Base-by-base conservation (phyloP, 768 basidiomycete species). In the Trametes maxima region DNA sequence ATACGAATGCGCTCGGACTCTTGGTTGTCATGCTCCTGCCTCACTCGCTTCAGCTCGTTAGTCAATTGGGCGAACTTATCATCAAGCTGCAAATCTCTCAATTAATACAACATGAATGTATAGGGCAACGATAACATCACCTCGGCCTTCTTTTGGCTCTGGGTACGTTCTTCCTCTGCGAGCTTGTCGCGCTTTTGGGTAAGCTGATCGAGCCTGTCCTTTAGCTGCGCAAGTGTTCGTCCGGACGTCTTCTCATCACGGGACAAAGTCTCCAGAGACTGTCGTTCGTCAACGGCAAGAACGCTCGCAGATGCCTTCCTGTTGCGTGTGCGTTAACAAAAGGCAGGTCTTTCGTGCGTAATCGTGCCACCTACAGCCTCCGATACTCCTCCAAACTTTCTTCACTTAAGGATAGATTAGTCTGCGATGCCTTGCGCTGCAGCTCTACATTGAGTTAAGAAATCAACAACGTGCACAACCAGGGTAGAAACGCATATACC, bases 321-420 rank as follows among this genome's bases (percentile, higher is more conserved):
- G 63, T 21, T 6, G 21, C 35, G 8, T 17, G 19, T 8, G 0
- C 14, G 13, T 43, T 12, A 25, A 39, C 22, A 35, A 33, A 33
- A 3, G 5, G 47, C 36, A 5, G 17, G 11, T 16, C 4, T 12
- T 14, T n/a, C 43, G 22, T 16, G 50, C 16, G 28, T 16, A 48
- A 25, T 28, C 16, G 24, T 16, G 28, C 57, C 19, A 74, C 89
- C 46, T 63, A 94, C 91, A 95, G 79, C 71, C 81, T 78, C 12
- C 86, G 86, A 73, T 99, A 99, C 72, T 98, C 92, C 40, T 90
- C 88, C 14, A 98, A 77, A 69, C 88, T 92, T 59, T 92, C 88
- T 70, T 92, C 88, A 57, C 85, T 90, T 5, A 99, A 78, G 0
- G 91, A 87, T 45, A 92, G 77, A 45, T 91, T 95, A 57, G 84